Conservation (phyloP, 306 rosid species). For the Datisca glomerata region DNA sequence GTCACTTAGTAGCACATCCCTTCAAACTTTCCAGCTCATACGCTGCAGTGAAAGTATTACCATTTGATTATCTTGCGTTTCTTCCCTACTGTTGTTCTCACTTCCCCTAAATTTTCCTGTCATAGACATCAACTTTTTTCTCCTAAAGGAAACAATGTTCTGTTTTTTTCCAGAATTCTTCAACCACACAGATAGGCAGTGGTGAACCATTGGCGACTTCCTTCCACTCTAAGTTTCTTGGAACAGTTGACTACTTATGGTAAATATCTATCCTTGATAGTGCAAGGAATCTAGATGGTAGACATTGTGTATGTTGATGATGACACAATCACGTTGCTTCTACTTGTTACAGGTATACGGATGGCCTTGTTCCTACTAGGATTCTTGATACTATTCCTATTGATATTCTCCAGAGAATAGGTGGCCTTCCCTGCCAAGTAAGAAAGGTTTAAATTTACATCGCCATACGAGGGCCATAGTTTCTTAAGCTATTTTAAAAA, state of each 20-base stretch:
- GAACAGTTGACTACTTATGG: conserved; percentile 92
- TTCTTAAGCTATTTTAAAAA: background rate
- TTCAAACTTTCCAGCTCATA: conserved; percentile 67
- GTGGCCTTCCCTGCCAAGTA: conserved; percentile 92
- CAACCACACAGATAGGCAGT: conserved; percentile 43
- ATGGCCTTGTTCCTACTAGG: conserved; percentile 51
- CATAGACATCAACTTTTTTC: too few relatives aligned
- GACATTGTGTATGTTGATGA: conserved; percentile 1
- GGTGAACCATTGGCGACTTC: conserved; percentile 86
- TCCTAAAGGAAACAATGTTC: conserved; percentile 1
- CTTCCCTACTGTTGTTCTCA: too few relatives aligned
- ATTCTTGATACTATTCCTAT: conserved; percentile 68
- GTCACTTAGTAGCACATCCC: conserved; percentile 48
- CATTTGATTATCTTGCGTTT: too few relatives aligned
- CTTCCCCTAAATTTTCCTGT: too few relatives aligned
- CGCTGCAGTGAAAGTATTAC: conserved; percentile 51
- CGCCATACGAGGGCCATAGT: background rate
- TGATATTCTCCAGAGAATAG: conserved; percentile 41
- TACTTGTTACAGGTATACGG: conserved; percentile 44
- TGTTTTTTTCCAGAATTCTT: conserved; percentile 35
- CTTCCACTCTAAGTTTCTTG: conserved; percentile 82
- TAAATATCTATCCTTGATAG: conserved; percentile 20
- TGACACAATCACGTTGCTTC: conserved; percentile 11
- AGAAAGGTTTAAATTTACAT: conserved; percentile 4
- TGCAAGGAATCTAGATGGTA: conserved; percentile 6